Evolutionary conservation across 805 yeast species (phyloP).

Genomic region (Middelhovenomyces tepae): DNA sequence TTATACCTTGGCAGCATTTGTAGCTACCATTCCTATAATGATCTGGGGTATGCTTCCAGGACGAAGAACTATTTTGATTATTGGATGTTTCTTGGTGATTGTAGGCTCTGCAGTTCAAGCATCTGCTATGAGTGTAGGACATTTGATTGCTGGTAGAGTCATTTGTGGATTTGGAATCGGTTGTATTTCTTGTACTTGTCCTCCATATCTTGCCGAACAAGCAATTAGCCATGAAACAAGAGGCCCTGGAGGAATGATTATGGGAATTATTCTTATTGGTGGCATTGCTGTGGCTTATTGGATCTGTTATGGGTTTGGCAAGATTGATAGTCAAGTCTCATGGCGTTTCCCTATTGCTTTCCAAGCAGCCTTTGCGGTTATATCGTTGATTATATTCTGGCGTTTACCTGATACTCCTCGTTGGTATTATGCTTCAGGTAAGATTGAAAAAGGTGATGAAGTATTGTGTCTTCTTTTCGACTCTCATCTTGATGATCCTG

Average conservation of each 20-base stretch:
- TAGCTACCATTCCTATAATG: too few relatives aligned
- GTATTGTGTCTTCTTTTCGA: conserved; percentile 9
- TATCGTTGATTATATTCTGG: conserved; percentile 4
- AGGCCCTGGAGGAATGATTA: too few relatives aligned
- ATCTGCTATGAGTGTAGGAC: conserved; percentile 36
- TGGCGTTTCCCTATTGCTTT: conserved; percentile 20
- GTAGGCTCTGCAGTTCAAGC: conserved; percentile 52
- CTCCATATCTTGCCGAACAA: conserved; percentile 58
- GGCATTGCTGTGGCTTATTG: too few relatives aligned
- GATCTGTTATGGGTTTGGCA: conserved; percentile 16
- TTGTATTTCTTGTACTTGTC: conserved; percentile 56
- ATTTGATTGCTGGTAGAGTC: conserved; percentile 49
- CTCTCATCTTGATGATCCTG: conserved; percentile 6
- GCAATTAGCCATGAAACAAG: too few relatives aligned
- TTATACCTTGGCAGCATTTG: too few relatives aligned
- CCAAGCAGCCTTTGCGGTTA: conserved; percentile 17
- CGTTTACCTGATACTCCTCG: conserved; percentile 14
- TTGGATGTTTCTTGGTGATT: conserved; percentile 49
- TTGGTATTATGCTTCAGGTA: conserved; percentile 11
- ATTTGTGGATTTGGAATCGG: conserved; percentile 61
- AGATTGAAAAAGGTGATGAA: conserved; percentile 9
- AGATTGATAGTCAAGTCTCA: conserved; percentile 11
- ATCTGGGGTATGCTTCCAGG: too few relatives aligned
- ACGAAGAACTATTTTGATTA: conserved; percentile 44
- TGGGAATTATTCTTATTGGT: conserved; percentile 13